These are phyloP conservation scores for Ophiostoma sp. DNA, from an alignment of 2,329 filamentous ascomycete species.

Conservation along the genomic window DNA sequence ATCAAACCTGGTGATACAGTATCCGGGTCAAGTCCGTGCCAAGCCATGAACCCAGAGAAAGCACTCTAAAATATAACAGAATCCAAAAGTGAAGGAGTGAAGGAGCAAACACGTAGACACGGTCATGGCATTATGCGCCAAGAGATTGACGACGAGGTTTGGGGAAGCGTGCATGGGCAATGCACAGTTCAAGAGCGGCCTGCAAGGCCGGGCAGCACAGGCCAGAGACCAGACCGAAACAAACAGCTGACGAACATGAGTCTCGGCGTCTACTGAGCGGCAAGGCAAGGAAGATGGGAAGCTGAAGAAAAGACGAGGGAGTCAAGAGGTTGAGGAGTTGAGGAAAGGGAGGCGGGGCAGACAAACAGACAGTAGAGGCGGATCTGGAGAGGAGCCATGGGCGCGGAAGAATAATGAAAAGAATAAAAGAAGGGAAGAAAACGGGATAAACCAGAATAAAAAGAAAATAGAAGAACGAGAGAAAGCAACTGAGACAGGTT, in stretches of 20 bases:
- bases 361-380: not conserved
- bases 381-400: no score
- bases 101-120: not conserved
- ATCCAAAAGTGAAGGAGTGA: not conserved
- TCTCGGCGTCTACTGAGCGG: not conserved
- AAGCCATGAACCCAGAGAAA: not conserved
- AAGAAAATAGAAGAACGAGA: not conserved
- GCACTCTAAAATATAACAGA: not conserved
- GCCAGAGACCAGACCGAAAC: conserved; percentile 7
- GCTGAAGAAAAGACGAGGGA: no score
- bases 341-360: not conserved
- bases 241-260: conserved; percentile 6
- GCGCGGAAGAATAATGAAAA: not conserved
- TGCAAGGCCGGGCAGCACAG: not conserved
- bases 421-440: not conserved
- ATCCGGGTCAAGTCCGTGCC: not conserved
- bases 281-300: not conserved
- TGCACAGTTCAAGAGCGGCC: not conserved
- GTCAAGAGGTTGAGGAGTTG: no score
- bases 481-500: not conserved
- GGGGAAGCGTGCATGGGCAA: not conserved
- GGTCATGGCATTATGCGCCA: conserved; percentile 5
- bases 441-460: not conserved
- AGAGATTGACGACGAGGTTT: conserved; percentile 6
- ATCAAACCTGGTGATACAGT: not conserved